Evolutionary conservation across 2,329 filamentous ascomycete species (phyloP).

Genomic region (Fusarium sororula): DNA sequence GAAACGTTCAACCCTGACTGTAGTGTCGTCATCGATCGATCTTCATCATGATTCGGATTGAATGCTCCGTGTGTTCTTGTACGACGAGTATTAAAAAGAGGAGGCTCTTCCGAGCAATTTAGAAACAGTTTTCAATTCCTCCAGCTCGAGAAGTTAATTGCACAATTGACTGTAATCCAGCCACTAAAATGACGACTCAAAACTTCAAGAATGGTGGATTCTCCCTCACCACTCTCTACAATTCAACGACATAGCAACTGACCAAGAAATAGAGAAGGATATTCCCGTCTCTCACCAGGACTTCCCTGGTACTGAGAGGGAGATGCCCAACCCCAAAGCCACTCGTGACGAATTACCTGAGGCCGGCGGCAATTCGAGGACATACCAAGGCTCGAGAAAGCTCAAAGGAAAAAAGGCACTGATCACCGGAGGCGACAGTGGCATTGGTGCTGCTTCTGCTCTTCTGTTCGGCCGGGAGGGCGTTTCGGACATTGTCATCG

Average conservation of each 20-base stretch:
- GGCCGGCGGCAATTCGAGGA: conserved; percentile 71
- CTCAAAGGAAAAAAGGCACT: conserved; percentile 78
- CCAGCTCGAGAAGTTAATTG: neutral
- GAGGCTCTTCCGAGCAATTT: neutral
- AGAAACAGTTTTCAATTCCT: neutral
- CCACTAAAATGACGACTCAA: conserved; percentile 34
- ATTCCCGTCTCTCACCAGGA: conserved; percentile 44
- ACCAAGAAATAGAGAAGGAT: conserved; percentile 48
- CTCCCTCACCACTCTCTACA: neutral
- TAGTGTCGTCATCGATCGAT: conserved; percentile 42
- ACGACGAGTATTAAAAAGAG: conserved; percentile 18
- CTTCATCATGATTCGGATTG: conserved; percentile 32
- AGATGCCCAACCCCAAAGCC: conserved; percentile 55
- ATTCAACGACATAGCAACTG: neutral
- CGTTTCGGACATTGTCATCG: conserved; percentile 72
- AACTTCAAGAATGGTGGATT: conserved; percentile 35
- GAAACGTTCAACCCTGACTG: conserved; percentile 9
- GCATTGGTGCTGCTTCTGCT: conserved; percentile 80
- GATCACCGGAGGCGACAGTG: conserved; percentile 83
- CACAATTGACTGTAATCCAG: neutral
- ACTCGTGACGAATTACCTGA: conserved; percentile 73
- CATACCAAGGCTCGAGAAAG: conserved; percentile 80
- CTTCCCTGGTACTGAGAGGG: conserved; percentile 42
- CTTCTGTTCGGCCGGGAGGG: conserved; percentile 85
- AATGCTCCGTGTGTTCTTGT: conserved; percentile 22